Base-by-base conservation (phyloP, 2,329 filamentous ascomycete genomes). In the Sphaerulina populicola region DNA sequence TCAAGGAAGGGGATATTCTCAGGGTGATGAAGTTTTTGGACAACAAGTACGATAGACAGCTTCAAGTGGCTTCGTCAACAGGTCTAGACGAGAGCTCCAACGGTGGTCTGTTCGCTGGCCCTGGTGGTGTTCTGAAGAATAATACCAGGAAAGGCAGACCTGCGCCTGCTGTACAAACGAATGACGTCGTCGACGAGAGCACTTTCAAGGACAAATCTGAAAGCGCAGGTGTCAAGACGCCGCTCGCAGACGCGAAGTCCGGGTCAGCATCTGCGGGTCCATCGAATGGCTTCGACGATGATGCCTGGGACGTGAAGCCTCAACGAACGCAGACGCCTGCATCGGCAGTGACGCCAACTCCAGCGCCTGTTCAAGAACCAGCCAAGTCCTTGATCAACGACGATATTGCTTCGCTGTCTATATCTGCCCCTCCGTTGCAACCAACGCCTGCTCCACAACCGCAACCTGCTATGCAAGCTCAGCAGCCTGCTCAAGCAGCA, bases 221-320 rank as follows among this genome's bases (percentile, higher is more conserved):
- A 15, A 70, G 70, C 31, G 60, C 71, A 3, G 64, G 68, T 10
- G 68, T 74, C 49, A 74, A 74, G 54, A 65, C 60, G 46, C 52
- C 62, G 6, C 68, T 62, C 54, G 68, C 63, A 33, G 75, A 78
- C 36, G 68, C 68, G 14, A 71, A 73, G 47, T 67, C 72, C 51
- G 15, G 36, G 14, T 69, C 69, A 6, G 73, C 80, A 18, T 69
- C 69, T 7, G 73, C 80, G 35, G 60, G 70, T 4, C 72, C 67
- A 35, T 62, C 78, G 45, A 57, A 55, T 42, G 88, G 88, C 2
- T 97, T 97, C 64, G 93, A 98, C 46, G 93, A 97, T 64, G 88
- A 97, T 72, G 93, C 93, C 7, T 98, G 93, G 93, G 88, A 94
- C 63, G 85, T 95, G 44, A 96, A 96, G 72, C 87, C 88, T 14